Base-by-base conservation (phyloP, 2,329 filamentous ascomycete genomes). In the Rhynchosporium agropyri region DNA sequence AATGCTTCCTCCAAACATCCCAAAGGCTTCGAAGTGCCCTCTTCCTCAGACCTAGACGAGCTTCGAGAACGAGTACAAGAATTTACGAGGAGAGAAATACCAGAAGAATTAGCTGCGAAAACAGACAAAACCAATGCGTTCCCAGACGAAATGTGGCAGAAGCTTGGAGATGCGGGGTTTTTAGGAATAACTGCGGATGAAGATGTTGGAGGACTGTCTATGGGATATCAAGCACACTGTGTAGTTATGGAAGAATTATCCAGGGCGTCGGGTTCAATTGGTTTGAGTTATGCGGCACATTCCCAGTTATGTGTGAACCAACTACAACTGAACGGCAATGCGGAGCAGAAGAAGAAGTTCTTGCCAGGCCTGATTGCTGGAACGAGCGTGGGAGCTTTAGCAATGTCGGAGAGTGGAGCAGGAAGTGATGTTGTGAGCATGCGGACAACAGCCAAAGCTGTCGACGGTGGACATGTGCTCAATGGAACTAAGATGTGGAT, bases 151-250 rank as follows among this genome's bases (percentile, higher is more conserved):
- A 94, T 99, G 89, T 99, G 95, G 95, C 82, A 83, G 76, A 97
- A 97, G 79, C 81, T 99, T 56, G 95, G 95, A 66, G 89, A 92
- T 68, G 95, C 95, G 40, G 95, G 90, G 6, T 89, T 98, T 70
- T 83, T 98, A 33, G 95, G 95, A 63, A 91, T 97, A 72, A 98
- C 95, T 8, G 95, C 92, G 20, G 91, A 97, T 72, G 92, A 97
- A 78, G 89, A 92, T 61, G 92, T 95, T 58, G 95, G 95, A 43
- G 95, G 94, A 2, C 78, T 98, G 51, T 91, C 83, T 1, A 89
- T 98, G 87, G 95, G 95, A 10, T 99, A 98, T 77, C 94, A 98
- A 79, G 94, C 95, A 50, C 95, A 99, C 78, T 96, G 92, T 74
- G 81, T 97, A 6, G 92, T 97, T 51, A 90, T 98, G 86, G 95